phyloP scores from a whole-genome alignment of 106 monocot genomes.

The Allium fistulosum region DNA sequence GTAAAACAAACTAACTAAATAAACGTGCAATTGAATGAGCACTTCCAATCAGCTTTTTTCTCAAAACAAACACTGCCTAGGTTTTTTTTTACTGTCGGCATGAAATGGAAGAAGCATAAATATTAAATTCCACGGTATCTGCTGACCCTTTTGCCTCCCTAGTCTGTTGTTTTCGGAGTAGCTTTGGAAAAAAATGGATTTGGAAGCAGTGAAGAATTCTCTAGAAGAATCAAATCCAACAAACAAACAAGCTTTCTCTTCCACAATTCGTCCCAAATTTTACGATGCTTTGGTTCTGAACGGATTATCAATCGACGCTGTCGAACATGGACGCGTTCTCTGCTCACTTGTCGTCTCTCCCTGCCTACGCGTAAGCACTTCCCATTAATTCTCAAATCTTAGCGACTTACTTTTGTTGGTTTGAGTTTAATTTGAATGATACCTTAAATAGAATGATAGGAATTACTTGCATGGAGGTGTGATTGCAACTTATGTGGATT shows the following conservation, averaged over 20 bases:
- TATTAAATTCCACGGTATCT: no score
- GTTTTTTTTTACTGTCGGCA: no score
- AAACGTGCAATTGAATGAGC: no score
- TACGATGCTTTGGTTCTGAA: constrained; percentile 49
- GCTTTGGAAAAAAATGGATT: constrained; percentile 29
- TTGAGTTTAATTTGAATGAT: not conserved
- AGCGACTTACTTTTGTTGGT: not conserved
- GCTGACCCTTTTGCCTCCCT: no score
- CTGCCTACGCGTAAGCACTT: constrained; percentile 35
- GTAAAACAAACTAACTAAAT: no score
- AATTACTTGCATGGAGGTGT: constrained; percentile 60
- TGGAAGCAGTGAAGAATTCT: constrained; percentile 32
- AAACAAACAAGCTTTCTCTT: constrained; percentile 6
- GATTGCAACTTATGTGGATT: constrained; percentile 61
- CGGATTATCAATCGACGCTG: constrained; percentile 53
- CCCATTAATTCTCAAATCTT: not conserved
- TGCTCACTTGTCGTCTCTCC: constrained; percentile 70
- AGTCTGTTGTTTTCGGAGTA: no score
- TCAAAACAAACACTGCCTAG: no score
- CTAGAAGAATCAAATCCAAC: constrained; percentile 20
- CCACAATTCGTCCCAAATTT: constrained; percentile 15
- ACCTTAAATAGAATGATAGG: constrained; percentile 31
- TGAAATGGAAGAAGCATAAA: no score
- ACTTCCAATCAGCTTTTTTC: no score
- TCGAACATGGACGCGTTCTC: constrained; percentile 63